Percentiles rank a stretch among this genome's conserved stretches.
Conservation (phyloP, 1,284 basidiomycete species). For the Malassezia psittaci region DNA sequence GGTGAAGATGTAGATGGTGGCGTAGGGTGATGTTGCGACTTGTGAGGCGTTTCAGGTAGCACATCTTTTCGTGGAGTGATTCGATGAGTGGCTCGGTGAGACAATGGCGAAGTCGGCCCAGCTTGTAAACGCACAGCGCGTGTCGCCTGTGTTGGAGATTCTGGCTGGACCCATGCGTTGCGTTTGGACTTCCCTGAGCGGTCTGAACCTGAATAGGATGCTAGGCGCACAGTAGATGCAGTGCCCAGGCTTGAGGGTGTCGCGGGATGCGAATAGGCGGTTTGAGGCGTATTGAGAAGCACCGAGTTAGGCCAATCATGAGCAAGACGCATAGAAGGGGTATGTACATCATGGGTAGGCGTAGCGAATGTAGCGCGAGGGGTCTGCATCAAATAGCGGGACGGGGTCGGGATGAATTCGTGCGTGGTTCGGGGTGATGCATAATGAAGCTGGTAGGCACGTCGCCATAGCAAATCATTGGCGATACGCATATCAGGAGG, state of each 20-base stretch:
- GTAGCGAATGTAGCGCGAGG: conserved; percentile 1
- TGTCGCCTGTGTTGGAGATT: conserved; percentile 11
- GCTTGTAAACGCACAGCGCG: not conserved
- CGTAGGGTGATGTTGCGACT: not conserved
- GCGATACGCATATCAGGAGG: not conserved
- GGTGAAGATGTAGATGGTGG: not conserved
- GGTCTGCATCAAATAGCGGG: conserved; percentile 10
- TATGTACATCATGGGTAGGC: not conserved
- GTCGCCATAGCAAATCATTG: not conserved
- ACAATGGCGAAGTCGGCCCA: not conserved
- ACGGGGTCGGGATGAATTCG: conserved; percentile 9
- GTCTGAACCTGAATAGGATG: too few relatives aligned
- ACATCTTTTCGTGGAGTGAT: too few relatives aligned
- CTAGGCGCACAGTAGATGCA: too few relatives aligned
- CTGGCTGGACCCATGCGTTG: conserved; percentile 5
- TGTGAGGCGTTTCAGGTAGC: too few relatives aligned
- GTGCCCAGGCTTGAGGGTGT: too few relatives aligned
- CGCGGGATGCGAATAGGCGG: not conserved
- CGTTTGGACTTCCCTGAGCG: too few relatives aligned
- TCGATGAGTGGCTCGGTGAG: not conserved
- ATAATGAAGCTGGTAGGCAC: not conserved
- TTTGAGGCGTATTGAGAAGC: not conserved
- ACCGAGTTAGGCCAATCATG: not conserved
- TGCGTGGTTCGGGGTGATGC: not conserved
- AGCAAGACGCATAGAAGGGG: not conserved